phyloP scores from a whole-genome alignment of 179 eudicot genomes.

The Carnegiea gigantea region DNA sequence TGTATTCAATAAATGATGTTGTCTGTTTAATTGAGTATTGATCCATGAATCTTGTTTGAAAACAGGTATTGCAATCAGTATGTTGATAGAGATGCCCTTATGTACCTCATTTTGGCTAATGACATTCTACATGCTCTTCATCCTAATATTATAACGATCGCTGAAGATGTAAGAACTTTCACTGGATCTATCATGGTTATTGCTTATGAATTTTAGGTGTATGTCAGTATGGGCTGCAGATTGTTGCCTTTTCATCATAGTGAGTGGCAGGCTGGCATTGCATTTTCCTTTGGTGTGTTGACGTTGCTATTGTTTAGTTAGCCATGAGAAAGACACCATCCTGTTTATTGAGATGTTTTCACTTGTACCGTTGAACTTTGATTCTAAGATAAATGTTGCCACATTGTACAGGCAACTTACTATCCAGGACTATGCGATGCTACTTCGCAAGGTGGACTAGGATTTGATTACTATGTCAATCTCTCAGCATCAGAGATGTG shows the following conservation, averaged over 20 bases:
- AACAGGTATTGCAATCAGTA: constrained; percentile 95
- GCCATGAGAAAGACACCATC: background rate
- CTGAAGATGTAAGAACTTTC: constrained; percentile 87
- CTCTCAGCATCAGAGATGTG: constrained; percentile 90
- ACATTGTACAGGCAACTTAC: constrained; percentile 61
- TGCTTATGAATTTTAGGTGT: constrained; percentile 14
- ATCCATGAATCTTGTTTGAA: constrained; percentile 16
- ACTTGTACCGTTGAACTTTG: constrained; percentile 11
- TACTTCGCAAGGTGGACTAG: constrained; percentile 93
- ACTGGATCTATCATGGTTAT: background rate
- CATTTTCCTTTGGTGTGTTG: background rate
- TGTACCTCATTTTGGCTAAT: constrained; percentile 87
- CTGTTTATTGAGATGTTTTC: constrained; percentile 17
- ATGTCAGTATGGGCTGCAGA: background rate
- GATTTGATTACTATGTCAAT: constrained; percentile 94
- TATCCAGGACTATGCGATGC: constrained; percentile 96
- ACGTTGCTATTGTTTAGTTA: background rate
- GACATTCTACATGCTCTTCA: constrained; percentile 85
- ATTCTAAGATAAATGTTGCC: constrained; percentile 13
- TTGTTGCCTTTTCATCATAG: constrained; percentile 1
- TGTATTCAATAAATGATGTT: background rate
- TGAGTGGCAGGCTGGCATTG: background rate
- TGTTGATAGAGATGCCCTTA: constrained; percentile 85
- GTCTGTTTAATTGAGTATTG: constrained; percentile 3
- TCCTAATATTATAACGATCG: constrained; percentile 89